Evolutionary conservation across 148 eudicot genomes (phyloP).

Genomic region (Diospyros kaki): DNA sequence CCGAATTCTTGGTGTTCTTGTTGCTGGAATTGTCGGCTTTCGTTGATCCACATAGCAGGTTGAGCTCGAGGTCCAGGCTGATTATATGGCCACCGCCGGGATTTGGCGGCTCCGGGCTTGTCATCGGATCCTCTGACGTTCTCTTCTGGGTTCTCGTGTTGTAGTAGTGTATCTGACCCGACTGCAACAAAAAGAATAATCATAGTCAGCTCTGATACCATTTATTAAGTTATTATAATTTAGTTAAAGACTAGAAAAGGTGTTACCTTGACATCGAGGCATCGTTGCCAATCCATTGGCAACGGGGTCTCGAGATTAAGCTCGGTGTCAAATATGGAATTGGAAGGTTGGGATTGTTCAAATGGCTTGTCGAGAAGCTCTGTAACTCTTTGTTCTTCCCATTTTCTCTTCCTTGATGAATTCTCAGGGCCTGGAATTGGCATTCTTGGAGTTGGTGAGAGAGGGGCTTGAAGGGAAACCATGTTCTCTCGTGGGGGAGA

Average conservation of each 20-base stretch:
- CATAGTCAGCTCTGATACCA: too few relatives aligned
- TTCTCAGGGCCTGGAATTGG: constrained; percentile 30
- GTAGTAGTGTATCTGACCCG: constrained; percentile 72
- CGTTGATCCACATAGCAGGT: constrained; percentile 62
- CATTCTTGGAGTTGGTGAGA: constrained; percentile 37
- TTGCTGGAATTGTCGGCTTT: constrained; percentile 8
- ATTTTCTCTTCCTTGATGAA: constrained; percentile 55
- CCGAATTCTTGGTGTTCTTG: constrained; percentile 3
- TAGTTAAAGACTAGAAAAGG: neutral
- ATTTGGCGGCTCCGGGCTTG: constrained; percentile 36
- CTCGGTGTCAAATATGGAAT: constrained; percentile 31
- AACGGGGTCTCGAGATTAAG: constrained; percentile 55
- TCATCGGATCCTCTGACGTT: constrained; percentile 63
- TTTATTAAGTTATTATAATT: neutral
- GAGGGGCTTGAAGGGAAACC: constrained; percentile 58
- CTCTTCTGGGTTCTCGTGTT: constrained; percentile 73
- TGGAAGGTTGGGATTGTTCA: constrained; percentile 20
- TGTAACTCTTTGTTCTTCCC: constrained; percentile 30
- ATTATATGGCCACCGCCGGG: constrained; percentile 28
- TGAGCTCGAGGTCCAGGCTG: constrained; percentile 88
- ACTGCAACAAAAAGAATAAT: constrained; percentile 27
- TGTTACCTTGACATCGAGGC: constrained; percentile 79
- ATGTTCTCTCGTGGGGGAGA: constrained; percentile 20
- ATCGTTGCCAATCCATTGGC: constrained; percentile 81
- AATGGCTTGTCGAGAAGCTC: constrained; percentile 27